Evolutionary conservation across 768 basidiomycete genomes (phyloP).

Genomic region (Tulasnella sp.): DNA sequence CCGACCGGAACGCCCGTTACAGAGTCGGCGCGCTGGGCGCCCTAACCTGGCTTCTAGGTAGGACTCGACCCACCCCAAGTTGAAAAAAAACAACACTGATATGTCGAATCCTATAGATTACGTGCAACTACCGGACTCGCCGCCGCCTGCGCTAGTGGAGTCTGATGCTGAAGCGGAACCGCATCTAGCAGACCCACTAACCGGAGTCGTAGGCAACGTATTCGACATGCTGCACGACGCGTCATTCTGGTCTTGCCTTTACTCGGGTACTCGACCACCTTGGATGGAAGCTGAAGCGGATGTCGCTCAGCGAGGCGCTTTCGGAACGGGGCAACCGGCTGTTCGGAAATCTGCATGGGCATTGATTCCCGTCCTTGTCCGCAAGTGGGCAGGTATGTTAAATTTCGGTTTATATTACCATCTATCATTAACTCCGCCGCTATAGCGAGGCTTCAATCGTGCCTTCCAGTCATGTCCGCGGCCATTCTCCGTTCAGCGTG

Average conservation of each 20-base stretch:
- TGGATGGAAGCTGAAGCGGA: conserved; percentile 44
- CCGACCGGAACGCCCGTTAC: conserved; percentile 70
- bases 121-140: too few relatives aligned
- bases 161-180: too few relatives aligned
- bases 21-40: conserved; percentile 70
- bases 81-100: too few relatives aligned
- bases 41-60: conserved; percentile 65
- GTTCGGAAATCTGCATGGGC: conserved; percentile 75
- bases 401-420: not conserved
- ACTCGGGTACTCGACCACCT: conserved; percentile 50
- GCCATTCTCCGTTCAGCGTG: conserved; percentile 69
- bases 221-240: conserved; percentile 54
- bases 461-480: conserved; percentile 37
- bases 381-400: conserved; percentile 28
- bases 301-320: conserved; percentile 44
- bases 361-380: conserved; percentile 43
- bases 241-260: conserved; percentile 63
- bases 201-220: conserved; percentile 33
- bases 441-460: conserved; percentile 3
- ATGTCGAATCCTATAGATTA: too few relatives aligned
- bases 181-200: not conserved
- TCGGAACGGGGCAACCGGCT: conserved; percentile 68
- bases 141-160: too few relatives aligned
- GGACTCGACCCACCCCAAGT: conserved; percentile 35
- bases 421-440: not conserved